Evolutionary conservation across 1,284 basidiomycete species (phyloP).

Genomic region (Neonothopanus nambi): DNA sequence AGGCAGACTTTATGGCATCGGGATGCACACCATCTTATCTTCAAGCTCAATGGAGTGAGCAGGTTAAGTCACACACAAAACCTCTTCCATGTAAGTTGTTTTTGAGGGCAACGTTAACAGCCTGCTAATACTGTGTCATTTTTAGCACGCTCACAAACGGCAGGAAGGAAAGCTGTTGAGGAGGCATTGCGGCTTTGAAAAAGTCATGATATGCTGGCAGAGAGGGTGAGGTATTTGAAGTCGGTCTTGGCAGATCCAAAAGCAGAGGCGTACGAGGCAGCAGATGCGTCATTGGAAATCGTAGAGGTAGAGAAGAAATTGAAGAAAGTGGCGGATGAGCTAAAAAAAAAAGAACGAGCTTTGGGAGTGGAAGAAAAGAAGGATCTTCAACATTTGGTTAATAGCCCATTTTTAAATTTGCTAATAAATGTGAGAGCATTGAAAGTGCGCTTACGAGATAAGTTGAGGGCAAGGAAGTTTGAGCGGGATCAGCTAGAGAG

Average conservation of each 20-base stretch:
- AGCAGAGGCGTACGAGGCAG: no score
- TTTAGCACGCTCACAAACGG: background rate
- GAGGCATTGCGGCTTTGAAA: background rate
- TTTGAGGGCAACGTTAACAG: no score
- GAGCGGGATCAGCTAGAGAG: constrained; percentile 10
- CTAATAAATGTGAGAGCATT: constrained; percentile 9
- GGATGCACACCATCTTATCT: constrained; percentile 5
- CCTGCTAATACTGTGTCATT: background rate
- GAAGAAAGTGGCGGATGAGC: no score
- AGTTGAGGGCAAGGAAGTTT: constrained; percentile 6
- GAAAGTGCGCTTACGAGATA: background rate
- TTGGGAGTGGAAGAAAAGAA: background rate
- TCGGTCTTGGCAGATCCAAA: background rate
- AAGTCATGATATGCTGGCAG: background rate
- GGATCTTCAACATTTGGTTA: background rate
- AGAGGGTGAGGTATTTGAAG: constrained; percentile 7
- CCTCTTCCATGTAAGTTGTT: constrained; percentile 18
- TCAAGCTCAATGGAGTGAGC: constrained; percentile 18
- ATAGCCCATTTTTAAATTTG: background rate
- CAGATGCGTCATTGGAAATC: no score
- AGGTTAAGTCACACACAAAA: constrained; percentile 20
- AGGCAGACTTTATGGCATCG: background rate
- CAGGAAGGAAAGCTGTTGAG: background rate
- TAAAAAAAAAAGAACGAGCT: background rate
- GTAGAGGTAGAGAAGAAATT: no score